These are phyloP conservation scores for Penicillium janthinellum DNA, from an alignment of 2,329 filamentous ascomycete species.

Conservation along the genomic window DNA sequence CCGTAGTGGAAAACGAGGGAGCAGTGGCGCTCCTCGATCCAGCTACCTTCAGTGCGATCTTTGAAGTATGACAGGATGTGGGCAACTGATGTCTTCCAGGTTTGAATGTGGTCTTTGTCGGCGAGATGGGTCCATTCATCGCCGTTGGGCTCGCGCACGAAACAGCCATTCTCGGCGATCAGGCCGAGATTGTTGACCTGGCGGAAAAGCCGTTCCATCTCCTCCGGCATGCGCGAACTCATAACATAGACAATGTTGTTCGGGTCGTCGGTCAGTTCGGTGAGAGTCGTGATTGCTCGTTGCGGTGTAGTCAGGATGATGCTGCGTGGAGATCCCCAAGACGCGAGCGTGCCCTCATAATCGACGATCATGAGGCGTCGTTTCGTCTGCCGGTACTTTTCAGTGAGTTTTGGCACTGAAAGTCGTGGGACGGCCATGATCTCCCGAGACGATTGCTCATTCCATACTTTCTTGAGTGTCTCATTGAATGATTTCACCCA, in stretches of 20 bases:
- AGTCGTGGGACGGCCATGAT: slow-evolving; percentile 85
- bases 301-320: slow-evolving; percentile 86
- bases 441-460: slow-evolving; percentile 81
- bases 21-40: slow-evolving; percentile 88
- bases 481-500: slow-evolving; percentile 80
- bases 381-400: slow-evolving; percentile 66
- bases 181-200: slow-evolving; percentile 81
- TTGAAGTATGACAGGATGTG: slow-evolving; percentile 86
- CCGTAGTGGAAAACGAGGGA: slow-evolving; percentile 90
- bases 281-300: slow-evolving; percentile 78
- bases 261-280: slow-evolving; percentile 76
- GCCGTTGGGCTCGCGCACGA: slow-evolving; percentile 70
- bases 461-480: slow-evolving; percentile 72
- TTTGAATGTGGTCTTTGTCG: slow-evolving; percentile 67
- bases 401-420: slow-evolving; percentile 65
- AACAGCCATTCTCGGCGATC: slow-evolving; percentile 94
- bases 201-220: slow-evolving; percentile 83
- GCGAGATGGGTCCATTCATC: slow-evolving; percentile 77
- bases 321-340: slow-evolving; percentile 79
- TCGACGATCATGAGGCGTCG: slow-evolving; percentile 85
- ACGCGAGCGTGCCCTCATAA: slow-evolving; percentile 89
- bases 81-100: slow-evolving; percentile 83
- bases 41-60: slow-evolving; percentile 83
- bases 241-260: slow-evolving; percentile 90
- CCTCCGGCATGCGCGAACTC: slow-evolving; percentile 83